Evolutionary conservation across 2,329 filamentous ascomycete genomes (phyloP).

Genomic region (Alternaria alternata): DNA sequence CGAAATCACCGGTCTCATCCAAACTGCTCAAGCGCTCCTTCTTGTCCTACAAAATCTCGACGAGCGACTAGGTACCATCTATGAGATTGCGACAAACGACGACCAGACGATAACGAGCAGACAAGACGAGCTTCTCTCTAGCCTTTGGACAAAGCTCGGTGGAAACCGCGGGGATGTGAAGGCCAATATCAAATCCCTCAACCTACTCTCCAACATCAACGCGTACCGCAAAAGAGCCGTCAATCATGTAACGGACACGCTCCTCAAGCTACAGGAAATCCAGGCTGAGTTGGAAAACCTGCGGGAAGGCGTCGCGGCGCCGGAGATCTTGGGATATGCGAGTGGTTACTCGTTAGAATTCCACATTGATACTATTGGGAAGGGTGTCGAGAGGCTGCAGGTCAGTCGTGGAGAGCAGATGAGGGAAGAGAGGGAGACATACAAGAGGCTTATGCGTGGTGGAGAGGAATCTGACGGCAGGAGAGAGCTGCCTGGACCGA

Average conservation of each 20-base stretch:
- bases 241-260: slow-evolving; percentile 71
- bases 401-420: slow-evolving; percentile 67
- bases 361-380: slow-evolving; percentile 77
- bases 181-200: slow-evolving; percentile 69
- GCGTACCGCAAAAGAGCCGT: slow-evolving; percentile 71
- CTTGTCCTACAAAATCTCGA: slow-evolving; percentile 72
- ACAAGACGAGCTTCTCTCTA: slow-evolving; percentile 72
- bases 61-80: slow-evolving; percentile 72
- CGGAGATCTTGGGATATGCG: slow-evolving; percentile 65
- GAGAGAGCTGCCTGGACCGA: slow-evolving; percentile 25
- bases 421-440: slow-evolving; percentile 65
- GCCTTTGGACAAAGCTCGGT: slow-evolving; percentile 78
- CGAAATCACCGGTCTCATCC: slow-evolving; percentile 72
- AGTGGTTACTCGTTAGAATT: slow-evolving; percentile 70
- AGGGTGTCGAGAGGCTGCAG: slow-evolving; percentile 76
- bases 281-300: slow-evolving; percentile 74
- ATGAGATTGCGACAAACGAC: slow-evolving; percentile 72
- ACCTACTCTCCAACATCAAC: slow-evolving; percentile 71
- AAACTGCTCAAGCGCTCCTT: slow-evolving; percentile 74
- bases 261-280: slow-evolving; percentile 78
- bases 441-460: slow-evolving; percentile 29
- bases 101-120: slow-evolving; percentile 65
- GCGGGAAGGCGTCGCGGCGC: slow-evolving; percentile 72
- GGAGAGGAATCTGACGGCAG: slow-evolving; percentile 13
- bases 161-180: slow-evolving; percentile 69